These are phyloP conservation scores for Backusella circina DNA, from an alignment of 192 early-diverging fungal genomes.

Conservation along the genomic window DNA sequence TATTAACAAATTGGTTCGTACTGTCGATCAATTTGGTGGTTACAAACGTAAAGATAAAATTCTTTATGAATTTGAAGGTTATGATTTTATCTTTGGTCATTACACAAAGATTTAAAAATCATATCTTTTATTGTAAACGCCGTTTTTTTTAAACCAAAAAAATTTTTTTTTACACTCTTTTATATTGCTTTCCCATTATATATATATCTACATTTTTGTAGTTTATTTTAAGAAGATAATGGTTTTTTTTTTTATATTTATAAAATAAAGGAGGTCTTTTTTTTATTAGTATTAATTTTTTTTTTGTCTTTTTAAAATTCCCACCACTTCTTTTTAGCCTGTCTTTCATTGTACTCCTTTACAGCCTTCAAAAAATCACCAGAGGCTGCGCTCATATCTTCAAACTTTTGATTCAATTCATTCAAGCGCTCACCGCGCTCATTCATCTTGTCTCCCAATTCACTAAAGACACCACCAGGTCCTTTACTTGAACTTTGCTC, in stretches of 20 bases:
- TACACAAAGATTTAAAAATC: conserved; percentile 35
- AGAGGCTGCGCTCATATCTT: conserved; percentile 49
- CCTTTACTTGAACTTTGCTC: conserved; percentile 2
- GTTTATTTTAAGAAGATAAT: background rate
- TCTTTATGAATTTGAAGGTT: conserved; percentile 78
- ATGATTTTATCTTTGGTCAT: conserved; percentile 75
- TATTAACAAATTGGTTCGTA: conserved; percentile 33
- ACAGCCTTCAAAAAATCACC: conserved; percentile 55
- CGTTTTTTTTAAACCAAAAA: conserved; percentile 4
- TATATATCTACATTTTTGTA: background rate
- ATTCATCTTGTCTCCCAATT: conserved; percentile 43
- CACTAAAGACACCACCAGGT: conserved; percentile 23
- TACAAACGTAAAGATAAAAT: conserved; percentile 68
- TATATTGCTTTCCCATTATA: background rate
- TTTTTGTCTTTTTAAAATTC: conserved; percentile 45
- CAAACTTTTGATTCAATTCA: conserved; percentile 54
- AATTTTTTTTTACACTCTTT: background rate
- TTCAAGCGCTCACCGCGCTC: conserved; percentile 65
- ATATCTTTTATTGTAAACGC: background rate
- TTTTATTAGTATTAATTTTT: background rate
- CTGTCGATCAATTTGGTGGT: conserved; percentile 53
- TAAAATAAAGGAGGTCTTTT: background rate
- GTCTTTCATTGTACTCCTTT: conserved; percentile 55
- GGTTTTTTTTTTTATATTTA: background rate
- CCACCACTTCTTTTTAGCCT: conserved; percentile 68